Evolutionary conservation across 1,284 basidiomycete species (phyloP), one percentile per base, ranked within the genome.

Genomic region (Ceratobasidium sp.): DNA sequence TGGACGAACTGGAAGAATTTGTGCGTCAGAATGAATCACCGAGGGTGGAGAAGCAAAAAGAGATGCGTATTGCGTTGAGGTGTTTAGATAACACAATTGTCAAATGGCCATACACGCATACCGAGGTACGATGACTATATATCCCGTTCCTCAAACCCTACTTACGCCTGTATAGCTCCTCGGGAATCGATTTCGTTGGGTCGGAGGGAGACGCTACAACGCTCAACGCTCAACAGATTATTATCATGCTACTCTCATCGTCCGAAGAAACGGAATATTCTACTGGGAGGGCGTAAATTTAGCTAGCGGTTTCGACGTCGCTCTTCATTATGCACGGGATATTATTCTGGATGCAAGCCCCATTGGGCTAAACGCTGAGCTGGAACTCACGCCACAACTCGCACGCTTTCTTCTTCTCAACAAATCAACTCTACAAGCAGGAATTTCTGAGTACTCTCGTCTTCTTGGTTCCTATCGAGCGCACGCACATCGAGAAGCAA

Each of bases 311-410:
- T 94, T 95, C 78, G 81, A 86, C 23, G 83, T 93, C 50, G 81
- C 85, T 71, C 82, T 95, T 58, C 81, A 81, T 11, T 95, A 92
- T 79, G 79, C 84, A 2, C 87, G 85, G 76, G 78, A 81, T 21
- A 81, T 92, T 49, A 79, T 80, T 23, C 81, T 89, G 1, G 81
- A 85, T 26, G 87, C 87, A n/a, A 82, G 84, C 14, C 81, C 84
- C 11, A 88, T 93, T 73, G 92, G 92, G 0, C 82, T 94, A 32
- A 86, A 85, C 75, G 88, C 90, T 75, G 88, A 91, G 76, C 91
- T 87, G 75, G 86, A 89, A 66, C 81, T 93, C 59, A 91, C 89
- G 0, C 80, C 85, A 0, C 80, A 84, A 0, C 84, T 94, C 2
- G 88, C 90, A 5, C 86, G 84, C 6, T 92, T 95, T 78, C 80